These are phyloP conservation scores for Cordyceps cateniannulata DNA, from an alignment of 2,329 filamentous ascomycete species.

Conservation along the genomic window DNA sequence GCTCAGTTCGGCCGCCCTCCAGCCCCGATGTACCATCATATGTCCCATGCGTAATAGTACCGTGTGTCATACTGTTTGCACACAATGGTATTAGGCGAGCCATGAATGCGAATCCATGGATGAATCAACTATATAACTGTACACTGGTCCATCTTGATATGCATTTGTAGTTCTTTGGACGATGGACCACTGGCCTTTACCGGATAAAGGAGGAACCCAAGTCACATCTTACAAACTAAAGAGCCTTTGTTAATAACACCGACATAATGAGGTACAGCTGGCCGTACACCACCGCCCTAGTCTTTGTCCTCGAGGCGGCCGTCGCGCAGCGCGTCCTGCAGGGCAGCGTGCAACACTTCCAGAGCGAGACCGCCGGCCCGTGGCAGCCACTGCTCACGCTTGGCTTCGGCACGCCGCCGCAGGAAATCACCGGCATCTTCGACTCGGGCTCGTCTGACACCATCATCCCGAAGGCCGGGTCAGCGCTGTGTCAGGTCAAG, in stretches of 20 bases:
- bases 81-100: too few species aligned
- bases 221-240: not conserved
- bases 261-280: not conserved
- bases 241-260: not conserved
- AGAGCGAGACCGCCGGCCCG: not conserved
- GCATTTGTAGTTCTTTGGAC: too few species aligned
- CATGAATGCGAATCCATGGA: too few species aligned
- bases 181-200: not conserved
- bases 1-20: not conserved
- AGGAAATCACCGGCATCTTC: slow-evolving; percentile 5
- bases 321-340: slow-evolving; percentile 1
- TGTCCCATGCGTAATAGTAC: not conserved
- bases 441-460: slow-evolving; percentile 3
- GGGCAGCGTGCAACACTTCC: slow-evolving; percentile 8
- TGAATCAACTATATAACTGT: too few species aligned
- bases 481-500: not conserved
- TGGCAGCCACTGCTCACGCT: slow-evolving; percentile 2
- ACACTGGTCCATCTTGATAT: too few species aligned
- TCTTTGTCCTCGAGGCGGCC: not conserved
- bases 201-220: not conserved
- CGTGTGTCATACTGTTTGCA: too few species aligned
- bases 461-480: slow-evolving; percentile 6
- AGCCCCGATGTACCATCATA: not conserved
- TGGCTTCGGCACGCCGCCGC: not conserved
- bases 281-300: not conserved